Conservation (phyloP, 2,329 filamentous ascomycete species). For the Plectosphaerella plurivora region DNA sequence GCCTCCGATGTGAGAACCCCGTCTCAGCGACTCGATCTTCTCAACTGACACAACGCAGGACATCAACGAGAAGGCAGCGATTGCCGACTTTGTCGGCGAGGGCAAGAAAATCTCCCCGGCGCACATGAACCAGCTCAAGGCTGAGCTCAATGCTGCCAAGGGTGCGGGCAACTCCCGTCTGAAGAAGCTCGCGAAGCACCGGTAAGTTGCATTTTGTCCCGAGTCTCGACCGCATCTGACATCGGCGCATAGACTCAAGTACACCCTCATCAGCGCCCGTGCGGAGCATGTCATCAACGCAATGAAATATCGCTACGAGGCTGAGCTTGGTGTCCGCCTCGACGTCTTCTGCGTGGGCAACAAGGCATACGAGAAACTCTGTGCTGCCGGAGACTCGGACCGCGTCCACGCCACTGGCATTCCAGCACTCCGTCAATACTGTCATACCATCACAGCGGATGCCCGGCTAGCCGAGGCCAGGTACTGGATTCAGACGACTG, state of each 20-base stretch:
- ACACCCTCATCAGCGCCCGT: conserved; percentile 22
- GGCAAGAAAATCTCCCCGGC: conserved; percentile 13
- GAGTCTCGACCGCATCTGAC: no score
- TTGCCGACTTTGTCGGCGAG: conserved; percentile 19
- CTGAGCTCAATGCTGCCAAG: conserved; percentile 19
- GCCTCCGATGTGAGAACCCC: conserved; percentile 18
- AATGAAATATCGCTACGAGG: conserved; percentile 19
- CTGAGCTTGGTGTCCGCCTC: conserved; percentile 14
- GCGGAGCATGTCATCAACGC: conserved; percentile 21
- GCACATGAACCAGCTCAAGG: conserved; percentile 18
- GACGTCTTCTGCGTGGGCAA: conserved; percentile 31
- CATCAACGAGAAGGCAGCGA: conserved; percentile 19
- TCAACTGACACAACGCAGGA: conserved; percentile 15
- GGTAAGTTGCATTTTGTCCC: conserved; percentile 5
- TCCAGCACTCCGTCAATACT: conserved; percentile 25
- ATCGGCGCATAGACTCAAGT: conserved; percentile 15
- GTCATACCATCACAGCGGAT: conserved; percentile 24
- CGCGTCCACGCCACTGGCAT: conserved; percentile 23
- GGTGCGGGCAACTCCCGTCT: conserved; percentile 8
- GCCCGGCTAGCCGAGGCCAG: conserved; percentile 23
- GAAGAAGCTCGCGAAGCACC: conserved; percentile 19
- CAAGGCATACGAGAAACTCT: conserved; percentile 25
- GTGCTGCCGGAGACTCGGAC: conserved; percentile 19
- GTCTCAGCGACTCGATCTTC: no score
- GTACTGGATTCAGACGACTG: conserved; percentile 19